These are phyloP conservation scores for Aspergillus pseudonomiae DNA, from an alignment of 2,329 filamentous ascomycete genomes.

Conservation along the genomic window DNA sequence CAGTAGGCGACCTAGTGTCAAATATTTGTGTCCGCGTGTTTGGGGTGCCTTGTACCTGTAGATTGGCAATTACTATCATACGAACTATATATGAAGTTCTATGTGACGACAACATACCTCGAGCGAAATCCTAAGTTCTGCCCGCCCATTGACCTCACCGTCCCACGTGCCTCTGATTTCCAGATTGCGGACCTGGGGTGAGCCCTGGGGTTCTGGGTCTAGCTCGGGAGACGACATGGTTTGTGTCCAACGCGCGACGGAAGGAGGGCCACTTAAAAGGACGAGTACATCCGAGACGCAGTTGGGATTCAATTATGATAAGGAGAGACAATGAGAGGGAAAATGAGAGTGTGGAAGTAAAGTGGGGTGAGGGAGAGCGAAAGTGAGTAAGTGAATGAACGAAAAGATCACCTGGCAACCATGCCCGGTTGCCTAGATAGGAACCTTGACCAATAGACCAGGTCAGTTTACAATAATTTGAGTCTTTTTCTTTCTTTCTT, in stretches of 20 bases:
- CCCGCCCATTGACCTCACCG: constrained; percentile 27
- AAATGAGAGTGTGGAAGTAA: neutral
- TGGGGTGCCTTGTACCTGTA: constrained; percentile 29
- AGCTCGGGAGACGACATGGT: neutral
- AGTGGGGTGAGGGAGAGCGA: constrained; percentile 1
- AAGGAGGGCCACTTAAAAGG: neutral
- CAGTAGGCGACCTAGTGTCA: constrained; percentile 15
- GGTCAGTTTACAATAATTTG: neutral
- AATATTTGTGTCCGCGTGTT: constrained; percentile 27
- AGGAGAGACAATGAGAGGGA: neutral
- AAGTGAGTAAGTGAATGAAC: constrained; percentile 2
- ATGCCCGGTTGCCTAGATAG: neutral
- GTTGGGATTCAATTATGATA: neutral
- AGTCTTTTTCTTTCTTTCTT: neutral
- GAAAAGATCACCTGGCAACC: neutral
- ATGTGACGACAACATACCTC: constrained; percentile 30
- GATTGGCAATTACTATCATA: neutral
- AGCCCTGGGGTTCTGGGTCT: constrained; percentile 3
- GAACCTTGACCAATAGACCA: neutral
- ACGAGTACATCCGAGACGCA: neutral
- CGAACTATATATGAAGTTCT: neutral
- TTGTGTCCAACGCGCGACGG: neutral
- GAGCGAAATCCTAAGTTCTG: constrained; percentile 30
- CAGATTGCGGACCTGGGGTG: constrained; percentile 29
- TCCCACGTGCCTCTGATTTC: constrained; percentile 37